phyloP scores from a whole-genome alignment of 2,329 filamentous ascomycete genomes.

The Phyllosticta citriasiana region DNA sequence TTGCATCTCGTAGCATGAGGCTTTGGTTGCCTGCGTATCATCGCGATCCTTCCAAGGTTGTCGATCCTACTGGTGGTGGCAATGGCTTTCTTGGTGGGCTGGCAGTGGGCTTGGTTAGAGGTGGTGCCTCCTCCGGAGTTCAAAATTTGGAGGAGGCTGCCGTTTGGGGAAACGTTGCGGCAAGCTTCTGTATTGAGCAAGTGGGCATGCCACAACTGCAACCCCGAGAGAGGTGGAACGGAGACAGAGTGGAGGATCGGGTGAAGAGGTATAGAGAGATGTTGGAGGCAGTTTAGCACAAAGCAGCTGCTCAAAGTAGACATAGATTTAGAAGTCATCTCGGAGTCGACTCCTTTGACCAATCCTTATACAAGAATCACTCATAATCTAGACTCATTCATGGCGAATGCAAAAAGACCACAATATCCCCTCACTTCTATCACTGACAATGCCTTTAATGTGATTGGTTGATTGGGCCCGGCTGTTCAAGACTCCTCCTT shows the following conservation, averaged over 20 bases:
- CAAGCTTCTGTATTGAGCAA: slow-evolving; percentile 91
- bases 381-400: too few relatives aligned
- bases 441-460: background rate
- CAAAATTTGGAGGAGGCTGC: slow-evolving; percentile 56
- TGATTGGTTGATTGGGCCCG: background rate
- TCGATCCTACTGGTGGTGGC: slow-evolving; percentile 91
- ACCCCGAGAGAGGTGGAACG: slow-evolving; percentile 39
- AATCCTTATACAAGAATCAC: background rate
- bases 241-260: slow-evolving; percentile 31
- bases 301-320: background rate
- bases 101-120: slow-evolving; percentile 44
- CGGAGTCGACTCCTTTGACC: background rate
- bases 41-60: slow-evolving; percentile 44
- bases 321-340: background rate
- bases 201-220: slow-evolving; percentile 63
- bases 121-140: slow-evolving; percentile 36
- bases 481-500: slow-evolving; percentile 19
- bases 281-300: slow-evolving; percentile 17
- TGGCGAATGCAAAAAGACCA: too few relatives aligned
- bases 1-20: slow-evolving; percentile 28
- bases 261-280: slow-evolving; percentile 32
- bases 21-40: slow-evolving; percentile 76
- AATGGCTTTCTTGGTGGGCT: slow-evolving; percentile 73
- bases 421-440: background rate
- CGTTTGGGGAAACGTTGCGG: slow-evolving; percentile 69